These are phyloP conservation scores for Ceratocystis diversiconidia DNA, from an alignment of 2,329 filamentous ascomycete species.

Conservation along the genomic window DNA sequence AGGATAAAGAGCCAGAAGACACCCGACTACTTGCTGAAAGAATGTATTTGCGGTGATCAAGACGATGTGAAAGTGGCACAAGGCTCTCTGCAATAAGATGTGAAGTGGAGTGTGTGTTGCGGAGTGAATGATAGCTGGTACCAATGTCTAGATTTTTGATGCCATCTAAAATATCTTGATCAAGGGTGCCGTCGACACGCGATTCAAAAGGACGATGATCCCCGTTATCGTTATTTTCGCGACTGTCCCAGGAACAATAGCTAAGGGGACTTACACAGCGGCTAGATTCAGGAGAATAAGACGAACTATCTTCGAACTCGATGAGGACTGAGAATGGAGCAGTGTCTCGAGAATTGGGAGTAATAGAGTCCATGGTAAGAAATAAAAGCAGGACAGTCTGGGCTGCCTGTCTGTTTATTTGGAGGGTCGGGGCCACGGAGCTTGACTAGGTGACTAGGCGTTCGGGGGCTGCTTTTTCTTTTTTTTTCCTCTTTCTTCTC, in stretches of 20 bases:
- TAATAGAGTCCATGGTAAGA: constrained; percentile 11
- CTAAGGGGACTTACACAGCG: constrained; percentile 17
- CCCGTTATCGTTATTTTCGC: constrained; percentile 9
- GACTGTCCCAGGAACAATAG: constrained; percentile 17
- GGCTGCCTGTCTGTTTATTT: constrained; percentile 10
- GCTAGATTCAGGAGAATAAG: constrained; percentile 13
- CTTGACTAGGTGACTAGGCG: constrained; percentile 2
- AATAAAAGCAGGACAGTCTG: constrained; percentile 6
- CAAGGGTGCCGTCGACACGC: constrained; percentile 10
- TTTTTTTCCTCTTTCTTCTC: background rate
- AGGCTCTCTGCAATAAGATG: background rate
- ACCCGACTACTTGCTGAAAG: background rate
- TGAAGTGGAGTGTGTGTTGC: background rate
- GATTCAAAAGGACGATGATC: constrained; percentile 3
- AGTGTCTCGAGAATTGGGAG: constrained; percentile 12
- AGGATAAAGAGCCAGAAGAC: constrained; percentile 9
- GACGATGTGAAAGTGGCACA: constrained; percentile 3
- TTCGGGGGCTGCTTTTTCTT: constrained; percentile 5
- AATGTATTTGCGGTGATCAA: constrained; percentile 10
- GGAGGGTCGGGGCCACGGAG: constrained; percentile 2
- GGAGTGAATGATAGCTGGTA: constrained; percentile 1
- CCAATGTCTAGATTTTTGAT: constrained; percentile 16
- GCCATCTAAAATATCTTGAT: constrained; percentile 15
- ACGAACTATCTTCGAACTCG: constrained; percentile 14
- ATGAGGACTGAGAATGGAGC: constrained; percentile 16